These are phyloP conservation scores for Hirschfeldia incana DNA, from an alignment of 345 rosid species.

Conservation along the genomic window DNA sequence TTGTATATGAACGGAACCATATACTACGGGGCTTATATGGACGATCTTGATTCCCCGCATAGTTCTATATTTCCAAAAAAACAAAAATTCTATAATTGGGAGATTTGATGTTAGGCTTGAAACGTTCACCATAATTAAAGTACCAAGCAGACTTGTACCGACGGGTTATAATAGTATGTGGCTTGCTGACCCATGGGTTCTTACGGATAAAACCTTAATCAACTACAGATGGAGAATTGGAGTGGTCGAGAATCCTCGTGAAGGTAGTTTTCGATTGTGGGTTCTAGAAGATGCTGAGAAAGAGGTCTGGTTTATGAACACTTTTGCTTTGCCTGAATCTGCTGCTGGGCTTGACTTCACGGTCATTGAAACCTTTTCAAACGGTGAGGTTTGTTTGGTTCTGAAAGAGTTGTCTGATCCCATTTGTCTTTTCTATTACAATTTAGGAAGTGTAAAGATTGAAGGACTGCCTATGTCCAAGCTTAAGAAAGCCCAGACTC, in stretches of 20 bases:
- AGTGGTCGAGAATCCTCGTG: slow-evolving; percentile 19
- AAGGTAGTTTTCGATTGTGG: slow-evolving; percentile 15
- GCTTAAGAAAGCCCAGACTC: not conserved
- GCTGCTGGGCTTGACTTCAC: not conserved
- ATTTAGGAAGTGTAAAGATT: not conserved
- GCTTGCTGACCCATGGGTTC: not conserved
- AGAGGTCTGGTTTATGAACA: not conserved
- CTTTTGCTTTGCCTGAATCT: slow-evolving; percentile 1
- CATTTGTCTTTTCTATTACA: slow-evolving; percentile 6
- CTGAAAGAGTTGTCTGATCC: not conserved
- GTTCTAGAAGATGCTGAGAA: slow-evolving; percentile 11
- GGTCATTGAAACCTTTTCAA: not conserved
- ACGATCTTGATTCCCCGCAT: not conserved
- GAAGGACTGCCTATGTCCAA: not conserved
- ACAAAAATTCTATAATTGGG: not conserved
- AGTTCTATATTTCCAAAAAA: too few relatives aligned
- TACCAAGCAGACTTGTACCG: not conserved
- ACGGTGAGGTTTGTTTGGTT: slow-evolving; percentile 6
- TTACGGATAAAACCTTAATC: not conserved
- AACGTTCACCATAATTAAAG: not conserved
- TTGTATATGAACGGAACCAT: slow-evolving; percentile 2
- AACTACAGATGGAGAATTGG: slow-evolving; percentile 6
- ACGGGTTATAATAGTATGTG: not conserved
- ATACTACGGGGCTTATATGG: not conserved
- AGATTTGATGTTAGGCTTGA: slow-evolving; percentile 19